Evolutionary conservation across 306 rosid genomes (phyloP).

Genomic region (Medicago lupulina): DNA sequence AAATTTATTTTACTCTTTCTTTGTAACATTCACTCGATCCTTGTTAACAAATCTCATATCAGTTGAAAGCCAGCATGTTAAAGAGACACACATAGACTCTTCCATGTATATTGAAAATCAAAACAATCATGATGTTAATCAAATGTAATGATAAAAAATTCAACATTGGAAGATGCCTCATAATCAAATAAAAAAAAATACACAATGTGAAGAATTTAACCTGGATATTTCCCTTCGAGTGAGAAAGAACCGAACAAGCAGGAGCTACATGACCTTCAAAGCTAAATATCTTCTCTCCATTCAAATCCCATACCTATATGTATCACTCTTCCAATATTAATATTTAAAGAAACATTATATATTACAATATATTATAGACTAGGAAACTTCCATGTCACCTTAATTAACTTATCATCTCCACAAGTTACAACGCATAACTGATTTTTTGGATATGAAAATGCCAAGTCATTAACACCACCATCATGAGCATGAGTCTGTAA

Average conservation of each 20-base stretch:
- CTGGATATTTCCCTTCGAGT: conserved; percentile 69
- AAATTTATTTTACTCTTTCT: too few species aligned
- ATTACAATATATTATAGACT: background rate
- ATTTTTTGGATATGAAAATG: conserved; percentile 64
- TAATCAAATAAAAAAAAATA: background rate
- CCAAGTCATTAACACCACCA: conserved; percentile 80
- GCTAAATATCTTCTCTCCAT: conserved; percentile 57
- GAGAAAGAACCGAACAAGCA: conserved; percentile 74
- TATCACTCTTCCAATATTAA: conserved; percentile 12
- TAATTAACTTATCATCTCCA: conserved; percentile 81
- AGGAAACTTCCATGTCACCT: conserved; percentile 49
- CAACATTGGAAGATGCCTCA: background rate
- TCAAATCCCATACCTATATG: conserved; percentile 82
- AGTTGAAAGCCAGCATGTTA: too few species aligned
- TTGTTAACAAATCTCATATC: too few species aligned
- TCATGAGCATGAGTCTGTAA: conserved; percentile 72
- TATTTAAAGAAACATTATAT: conserved; percentile 13
- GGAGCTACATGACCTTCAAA: conserved; percentile 85
- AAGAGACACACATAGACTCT: too few species aligned
- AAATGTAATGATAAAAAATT: background rate
- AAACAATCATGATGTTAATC: too few species aligned
- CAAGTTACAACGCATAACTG: conserved; percentile 67
- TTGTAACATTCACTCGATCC: too few species aligned
- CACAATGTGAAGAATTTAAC: conserved; percentile 38
- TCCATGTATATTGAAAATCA: too few species aligned